These are phyloP conservation scores for Trichoderma asperellum DNA, from an alignment of 2,329 filamentous ascomycete species.

Conservation along the genomic window DNA sequence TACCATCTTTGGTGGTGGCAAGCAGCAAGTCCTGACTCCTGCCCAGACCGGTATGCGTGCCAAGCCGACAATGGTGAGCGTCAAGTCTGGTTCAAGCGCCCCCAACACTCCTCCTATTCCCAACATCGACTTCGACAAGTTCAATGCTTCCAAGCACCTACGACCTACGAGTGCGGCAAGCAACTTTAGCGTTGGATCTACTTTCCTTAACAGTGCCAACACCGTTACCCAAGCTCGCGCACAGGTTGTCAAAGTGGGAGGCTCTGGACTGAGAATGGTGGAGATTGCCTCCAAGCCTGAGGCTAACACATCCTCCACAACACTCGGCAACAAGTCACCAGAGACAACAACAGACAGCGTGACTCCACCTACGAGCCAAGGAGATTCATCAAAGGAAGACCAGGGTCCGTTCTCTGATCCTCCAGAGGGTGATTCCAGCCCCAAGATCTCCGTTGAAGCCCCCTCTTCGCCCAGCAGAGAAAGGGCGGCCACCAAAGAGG, in stretches of 20 bases:
- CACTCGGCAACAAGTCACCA: slow-evolving; percentile 26
- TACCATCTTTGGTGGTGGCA: slow-evolving; percentile 90
- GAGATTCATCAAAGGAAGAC: slow-evolving; percentile 53
- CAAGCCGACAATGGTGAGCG: slow-evolving; percentile 90
- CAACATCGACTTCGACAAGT: slow-evolving; percentile 67
- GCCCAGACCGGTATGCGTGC: slow-evolving; percentile 85
- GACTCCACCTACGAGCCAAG: slow-evolving; percentile 42
- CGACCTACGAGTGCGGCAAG: slow-evolving; percentile 59
- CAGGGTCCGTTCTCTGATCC: slow-evolving; percentile 65
- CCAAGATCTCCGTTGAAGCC: slow-evolving; percentile 10
- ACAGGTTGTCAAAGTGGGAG: slow-evolving; percentile 63
- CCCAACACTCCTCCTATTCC: slow-evolving; percentile 71
- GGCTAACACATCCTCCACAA: slow-evolving; percentile 37
- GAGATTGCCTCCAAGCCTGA: slow-evolving; percentile 46
- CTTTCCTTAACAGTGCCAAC: slow-evolving; percentile 68
- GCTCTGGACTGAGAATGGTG: slow-evolving; percentile 51
- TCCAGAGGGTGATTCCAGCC: slow-evolving; percentile 41
- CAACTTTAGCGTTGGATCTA: slow-evolving; percentile 69
- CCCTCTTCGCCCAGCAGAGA: neutral
- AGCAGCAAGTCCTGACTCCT: slow-evolving; percentile 80
- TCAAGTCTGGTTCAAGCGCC: slow-evolving; percentile 69
- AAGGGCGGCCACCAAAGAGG: slow-evolving; percentile 30
- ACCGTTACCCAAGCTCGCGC: slow-evolving; percentile 62
- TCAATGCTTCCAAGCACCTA: slow-evolving; percentile 42
- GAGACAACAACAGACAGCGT: neutral